These are phyloP conservation scores for Murraya paniculata DNA, from an alignment of 345 rosid species.

Conservation along the genomic window DNA sequence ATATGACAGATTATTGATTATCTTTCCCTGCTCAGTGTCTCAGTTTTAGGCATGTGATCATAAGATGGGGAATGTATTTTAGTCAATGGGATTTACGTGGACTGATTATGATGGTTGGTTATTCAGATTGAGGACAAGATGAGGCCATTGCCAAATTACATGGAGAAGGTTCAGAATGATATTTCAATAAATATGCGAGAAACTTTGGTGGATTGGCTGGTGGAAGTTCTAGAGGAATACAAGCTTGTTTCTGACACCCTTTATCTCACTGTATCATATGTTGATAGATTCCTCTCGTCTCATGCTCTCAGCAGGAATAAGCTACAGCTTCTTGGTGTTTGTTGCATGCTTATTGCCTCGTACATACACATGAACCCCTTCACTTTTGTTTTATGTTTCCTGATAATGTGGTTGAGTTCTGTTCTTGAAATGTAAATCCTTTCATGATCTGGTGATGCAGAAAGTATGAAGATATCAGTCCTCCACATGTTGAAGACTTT, in stretches of 20 bases:
- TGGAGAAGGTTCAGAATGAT: conserved; percentile 60
- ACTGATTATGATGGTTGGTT: conserved; percentile 1
- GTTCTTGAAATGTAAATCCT: conserved; percentile 12
- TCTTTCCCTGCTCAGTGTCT: not conserved
- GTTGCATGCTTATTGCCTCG: conserved; percentile 80
- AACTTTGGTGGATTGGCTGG: conserved; percentile 61
- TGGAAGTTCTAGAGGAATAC: conserved; percentile 70
- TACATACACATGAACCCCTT: conserved; percentile 21
- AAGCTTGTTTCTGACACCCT: conserved; percentile 66
- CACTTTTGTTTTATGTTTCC: not conserved
- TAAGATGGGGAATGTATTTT: not conserved
- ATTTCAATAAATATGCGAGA: conserved; percentile 59
- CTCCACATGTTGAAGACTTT: conserved; percentile 68
- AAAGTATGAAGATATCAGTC: conserved; percentile 69
- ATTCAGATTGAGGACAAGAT: conserved; percentile 45
- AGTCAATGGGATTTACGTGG: not conserved
- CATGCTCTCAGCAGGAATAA: conserved; percentile 40
- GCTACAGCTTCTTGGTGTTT: conserved; percentile 69
- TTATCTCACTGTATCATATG: conserved; percentile 49
- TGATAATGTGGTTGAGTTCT: not conserved
- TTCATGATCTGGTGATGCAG: conserved; percentile 29
- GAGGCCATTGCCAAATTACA: conserved; percentile 51
- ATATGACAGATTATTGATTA: not conserved
- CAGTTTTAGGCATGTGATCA: not conserved
- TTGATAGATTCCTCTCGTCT: conserved; percentile 57